Percentiles rank a stretch among this genome's conserved stretches.
These are phyloP conservation scores for Straminergon stramineum DNA, from an alignment of 225 moss, liverwort and hornwort species.

Conservation along the genomic window DNA sequence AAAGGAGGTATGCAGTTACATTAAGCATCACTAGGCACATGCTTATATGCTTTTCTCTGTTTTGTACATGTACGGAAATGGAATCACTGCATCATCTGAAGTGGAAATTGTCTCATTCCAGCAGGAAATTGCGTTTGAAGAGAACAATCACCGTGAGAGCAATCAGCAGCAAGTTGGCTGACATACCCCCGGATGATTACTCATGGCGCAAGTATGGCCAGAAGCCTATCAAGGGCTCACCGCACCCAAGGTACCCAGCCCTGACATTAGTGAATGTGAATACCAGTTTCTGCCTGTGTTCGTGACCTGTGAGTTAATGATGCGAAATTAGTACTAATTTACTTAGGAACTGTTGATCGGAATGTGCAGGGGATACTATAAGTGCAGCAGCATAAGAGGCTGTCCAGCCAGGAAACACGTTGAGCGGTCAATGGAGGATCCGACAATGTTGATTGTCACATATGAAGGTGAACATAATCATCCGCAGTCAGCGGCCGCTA, in stretches of 20 bases:
- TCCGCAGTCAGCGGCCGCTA: conserved; percentile 53
- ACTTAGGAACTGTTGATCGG: not conserved
- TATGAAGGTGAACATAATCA: conserved; percentile 96
- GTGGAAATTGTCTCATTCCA: not conserved
- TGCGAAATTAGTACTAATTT: not conserved
- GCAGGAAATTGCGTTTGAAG: conserved; percentile 71
- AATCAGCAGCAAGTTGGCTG: conserved; percentile 89
- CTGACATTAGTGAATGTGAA: not conserved
- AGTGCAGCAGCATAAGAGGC: conserved; percentile 92
- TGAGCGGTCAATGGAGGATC: conserved; percentile 76
- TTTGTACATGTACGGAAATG: not conserved
- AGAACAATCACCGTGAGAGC: conserved; percentile 68
- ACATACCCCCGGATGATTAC: conserved; percentile 91
- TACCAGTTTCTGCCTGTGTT: not conserved
- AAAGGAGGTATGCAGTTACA: conserved; percentile 57
- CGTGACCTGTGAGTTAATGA: not conserved
- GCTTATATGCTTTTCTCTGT: not conserved
- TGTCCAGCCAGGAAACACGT: conserved; percentile 97
- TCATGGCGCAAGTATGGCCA: conserved; percentile 99
- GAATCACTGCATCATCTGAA: not conserved
- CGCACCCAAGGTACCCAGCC: conserved; percentile 65
- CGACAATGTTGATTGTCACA: conserved; percentile 80
- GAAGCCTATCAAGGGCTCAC: conserved; percentile 97
- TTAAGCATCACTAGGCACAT: not conserved
- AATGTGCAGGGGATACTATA: conserved; percentile 82